phyloP scores from a whole-genome alignment of 345 rosid genomes.

The Microcos paniculata region DNA sequence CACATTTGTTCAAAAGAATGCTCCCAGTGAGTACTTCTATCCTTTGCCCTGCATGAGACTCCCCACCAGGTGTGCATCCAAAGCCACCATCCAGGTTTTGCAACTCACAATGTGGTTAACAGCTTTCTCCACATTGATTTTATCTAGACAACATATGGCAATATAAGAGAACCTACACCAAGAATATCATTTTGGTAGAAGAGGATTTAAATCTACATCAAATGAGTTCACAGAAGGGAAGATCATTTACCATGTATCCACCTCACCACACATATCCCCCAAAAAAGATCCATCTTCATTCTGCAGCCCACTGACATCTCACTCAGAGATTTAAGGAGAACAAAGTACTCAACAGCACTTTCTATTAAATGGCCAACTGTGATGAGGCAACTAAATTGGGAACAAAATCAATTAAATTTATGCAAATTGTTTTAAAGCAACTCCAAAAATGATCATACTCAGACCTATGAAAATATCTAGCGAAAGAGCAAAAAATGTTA shows the following conservation, averaged over 20 bases:
- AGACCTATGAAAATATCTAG: neutral
- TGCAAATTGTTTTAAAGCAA: neutral
- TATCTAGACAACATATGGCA: conserved; percentile 72
- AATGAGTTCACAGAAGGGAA: neutral
- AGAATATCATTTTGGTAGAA: conserved; percentile 13
- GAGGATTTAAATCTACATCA: neutral
- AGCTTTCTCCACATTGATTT: conserved; percentile 73
- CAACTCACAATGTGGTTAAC: conserved; percentile 80
- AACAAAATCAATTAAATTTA: neutral
- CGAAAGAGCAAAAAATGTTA: neutral
- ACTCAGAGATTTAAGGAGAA: conserved; percentile 29
- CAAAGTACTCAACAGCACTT: neutral
- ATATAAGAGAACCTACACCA: conserved; percentile 76
- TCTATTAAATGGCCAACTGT: neutral
- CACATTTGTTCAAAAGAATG: too few species aligned
- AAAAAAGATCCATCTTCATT: conserved; percentile 95
- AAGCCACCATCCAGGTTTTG: conserved; percentile 94
- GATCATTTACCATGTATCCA: conserved; percentile 67
- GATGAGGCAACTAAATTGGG: neutral
- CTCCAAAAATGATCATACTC: neutral
- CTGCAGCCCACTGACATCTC: conserved; percentile 78
- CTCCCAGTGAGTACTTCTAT: too few species aligned
- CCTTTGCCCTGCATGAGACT: conserved; percentile 97
- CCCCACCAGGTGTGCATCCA: conserved; percentile 92
- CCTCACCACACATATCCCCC: conserved; percentile 96